Base-by-base conservation (phyloP, 2,329 filamentous ascomycete genomes). In the Erysiphe pulchra region DNA sequence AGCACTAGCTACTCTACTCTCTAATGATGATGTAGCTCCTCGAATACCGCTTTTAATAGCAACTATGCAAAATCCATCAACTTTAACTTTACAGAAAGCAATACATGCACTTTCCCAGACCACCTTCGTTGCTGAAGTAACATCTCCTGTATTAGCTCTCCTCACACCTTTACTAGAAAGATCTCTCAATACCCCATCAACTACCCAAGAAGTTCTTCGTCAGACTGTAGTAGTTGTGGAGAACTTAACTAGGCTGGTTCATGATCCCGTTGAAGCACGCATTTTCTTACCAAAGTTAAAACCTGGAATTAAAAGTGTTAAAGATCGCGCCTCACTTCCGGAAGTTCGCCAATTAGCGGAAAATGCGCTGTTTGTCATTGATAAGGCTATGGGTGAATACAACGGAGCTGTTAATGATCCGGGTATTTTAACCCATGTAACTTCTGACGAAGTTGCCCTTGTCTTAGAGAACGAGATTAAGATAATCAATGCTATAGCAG, bases 171-270 rank as follows among this genome's bases (percentile, higher is more conserved):
- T 95, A 53, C 75, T 98, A 28, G 90, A 95, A 65, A 80, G 90
- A 54, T 84, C 86, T 16, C 72, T 98, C 50, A 94, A 94, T 67
- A 87, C 78, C 49, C 90, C 87, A 9, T 74, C 74, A 14, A 98
- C 90, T 4, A 71, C 82, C 3, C 90, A 98, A 61, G 90, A 98
- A 64, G 86, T 95, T 18, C 70, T 94, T 47, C 80, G 90, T 50
- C 87, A 94, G 65, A 93, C 90, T 2, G 85, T 92, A 30, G 85
- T 98, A 46, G 92, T 98, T 45, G 81, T 90, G 17, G 90, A 98
- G 66, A 98, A 98, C 65, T 68, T 98, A 66, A 98, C 90, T 49
- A 95, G 93, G 67, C 75, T 98, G 31, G 90, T 98, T 28, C 90
- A 98, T 62, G 86, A 83, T 60, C 90, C 90, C 13, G 75, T 93